These are phyloP conservation scores for Cystobasidium sp. DNA, from an alignment of 1,284 basidiomycete species.

Conservation along the genomic window DNA sequence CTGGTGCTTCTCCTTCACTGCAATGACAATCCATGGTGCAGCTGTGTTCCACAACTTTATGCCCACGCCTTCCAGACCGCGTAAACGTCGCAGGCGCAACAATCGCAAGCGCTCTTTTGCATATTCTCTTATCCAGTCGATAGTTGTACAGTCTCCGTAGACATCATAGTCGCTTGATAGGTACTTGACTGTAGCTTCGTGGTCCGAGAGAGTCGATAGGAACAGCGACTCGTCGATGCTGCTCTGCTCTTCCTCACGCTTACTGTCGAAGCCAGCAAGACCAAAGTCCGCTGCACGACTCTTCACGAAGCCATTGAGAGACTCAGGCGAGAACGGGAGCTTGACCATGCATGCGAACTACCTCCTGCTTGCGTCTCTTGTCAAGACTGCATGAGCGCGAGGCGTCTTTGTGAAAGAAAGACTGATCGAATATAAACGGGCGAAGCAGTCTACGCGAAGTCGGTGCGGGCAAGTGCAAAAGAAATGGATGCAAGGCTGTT, in stretches of 20 bases:
- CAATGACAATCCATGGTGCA: constrained; percentile 70
- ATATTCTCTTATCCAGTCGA: constrained; percentile 73
- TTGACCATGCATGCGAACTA: constrained; percentile 16
- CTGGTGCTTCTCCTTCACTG: constrained; percentile 57
- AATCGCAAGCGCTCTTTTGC: constrained; percentile 66
- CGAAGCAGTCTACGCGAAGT: no score
- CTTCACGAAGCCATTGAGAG: constrained; percentile 22
- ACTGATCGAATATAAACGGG: neutral
- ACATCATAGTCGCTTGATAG: constrained; percentile 27
- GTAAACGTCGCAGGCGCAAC: constrained; percentile 62
- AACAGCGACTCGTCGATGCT: constrained; percentile 24
- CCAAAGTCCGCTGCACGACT: constrained; percentile 18
- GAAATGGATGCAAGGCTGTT: no score
- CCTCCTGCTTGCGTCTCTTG: neutral
- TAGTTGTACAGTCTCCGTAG: constrained; percentile 41
- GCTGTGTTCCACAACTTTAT: constrained; percentile 64
- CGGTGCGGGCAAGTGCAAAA: no score
- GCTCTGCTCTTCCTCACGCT: constrained; percentile 16
- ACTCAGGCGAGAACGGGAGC: constrained; percentile 21
- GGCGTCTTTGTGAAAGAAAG: neutral
- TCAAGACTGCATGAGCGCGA: neutral
- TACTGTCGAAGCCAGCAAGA: neutral
- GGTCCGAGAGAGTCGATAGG: neutral
- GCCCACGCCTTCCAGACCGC: constrained; percentile 66
- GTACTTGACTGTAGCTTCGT: constrained; percentile 26